phyloP scores from a whole-genome alignment of 768 basidiomycete genomes.

The Rhizopogon sp. region DNA sequence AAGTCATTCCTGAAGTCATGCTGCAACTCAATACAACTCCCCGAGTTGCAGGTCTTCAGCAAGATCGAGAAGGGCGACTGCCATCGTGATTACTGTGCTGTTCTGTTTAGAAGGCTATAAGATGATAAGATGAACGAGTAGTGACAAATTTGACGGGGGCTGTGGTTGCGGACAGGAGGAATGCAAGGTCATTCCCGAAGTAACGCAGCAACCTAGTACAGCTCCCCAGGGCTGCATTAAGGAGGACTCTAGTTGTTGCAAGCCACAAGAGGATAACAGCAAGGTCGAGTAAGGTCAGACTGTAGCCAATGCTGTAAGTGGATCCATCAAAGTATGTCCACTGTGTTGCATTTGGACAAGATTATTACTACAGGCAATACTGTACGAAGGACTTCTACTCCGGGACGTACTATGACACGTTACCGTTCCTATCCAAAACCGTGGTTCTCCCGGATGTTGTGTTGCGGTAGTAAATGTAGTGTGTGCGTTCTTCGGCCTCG shows the following conservation, averaged over 20 bases:
- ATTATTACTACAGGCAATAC: too few relatives aligned
- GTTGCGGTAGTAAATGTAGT: not conserved
- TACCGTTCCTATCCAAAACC: not conserved
- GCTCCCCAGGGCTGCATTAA: not conserved
- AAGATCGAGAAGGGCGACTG: slow-evolving; percentile 21
- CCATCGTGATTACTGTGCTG: slow-evolving; percentile 33
- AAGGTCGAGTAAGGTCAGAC: not conserved
- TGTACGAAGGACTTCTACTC: not conserved
- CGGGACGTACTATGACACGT: not conserved
- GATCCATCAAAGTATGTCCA: not conserved
- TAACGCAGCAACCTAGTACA: not conserved
- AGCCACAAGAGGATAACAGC: not conserved
- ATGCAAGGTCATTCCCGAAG: not conserved
- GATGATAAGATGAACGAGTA: slow-evolving; percentile 35
- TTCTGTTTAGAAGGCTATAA: slow-evolving; percentile 43
- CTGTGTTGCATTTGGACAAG: too few relatives aligned
- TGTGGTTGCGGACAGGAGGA: slow-evolving; percentile 14
- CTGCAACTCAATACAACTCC: too few relatives aligned
- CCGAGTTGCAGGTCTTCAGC: too few relatives aligned
- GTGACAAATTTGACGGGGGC: slow-evolving; percentile 31
- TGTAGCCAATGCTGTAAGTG: not conserved
- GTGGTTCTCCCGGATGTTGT: not conserved
- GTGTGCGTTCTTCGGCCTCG: not conserved
- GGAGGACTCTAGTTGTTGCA: not conserved
- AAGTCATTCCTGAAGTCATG: too few relatives aligned